Conservation (phyloP, 2,329 filamentous ascomycete species). For the Monosporascus sp. region DNA sequence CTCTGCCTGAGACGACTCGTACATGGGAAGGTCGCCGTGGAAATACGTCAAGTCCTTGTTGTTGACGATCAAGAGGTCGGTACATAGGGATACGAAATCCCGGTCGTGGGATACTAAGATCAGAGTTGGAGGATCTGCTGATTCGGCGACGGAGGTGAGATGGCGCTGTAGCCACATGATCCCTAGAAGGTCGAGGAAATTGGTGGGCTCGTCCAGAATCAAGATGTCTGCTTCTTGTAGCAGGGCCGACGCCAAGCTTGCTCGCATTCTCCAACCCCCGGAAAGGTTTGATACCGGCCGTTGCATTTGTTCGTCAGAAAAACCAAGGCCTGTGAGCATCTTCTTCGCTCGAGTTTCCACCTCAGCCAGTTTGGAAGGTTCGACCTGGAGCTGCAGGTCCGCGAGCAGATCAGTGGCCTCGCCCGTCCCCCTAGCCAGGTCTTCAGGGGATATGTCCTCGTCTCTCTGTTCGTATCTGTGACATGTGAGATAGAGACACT, state of each 20-base stretch:
- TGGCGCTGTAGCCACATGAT: constrained; percentile 82
- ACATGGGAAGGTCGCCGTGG: constrained; percentile 67
- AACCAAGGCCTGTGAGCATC: constrained; percentile 67
- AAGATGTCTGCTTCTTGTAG: constrained; percentile 72
- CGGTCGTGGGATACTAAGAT: constrained; percentile 81
- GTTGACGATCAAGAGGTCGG: constrained; percentile 70
- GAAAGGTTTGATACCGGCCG: constrained; percentile 63
- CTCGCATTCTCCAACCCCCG: constrained; percentile 72
- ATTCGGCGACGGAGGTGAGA: constrained; percentile 53
- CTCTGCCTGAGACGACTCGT: constrained; percentile 64
- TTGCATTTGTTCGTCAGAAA: constrained; percentile 56
- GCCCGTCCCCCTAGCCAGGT: constrained; percentile 60
- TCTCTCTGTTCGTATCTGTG: constrained; percentile 46
- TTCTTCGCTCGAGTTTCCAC: constrained; percentile 62
- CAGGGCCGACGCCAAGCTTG: constrained; percentile 59
- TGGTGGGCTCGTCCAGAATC: constrained; percentile 82
- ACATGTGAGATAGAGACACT: not conserved
- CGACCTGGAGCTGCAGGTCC: constrained; percentile 63
- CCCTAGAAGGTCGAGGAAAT: constrained; percentile 76
- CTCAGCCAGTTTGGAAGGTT: constrained; percentile 58
- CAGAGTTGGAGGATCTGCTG: constrained; percentile 56
- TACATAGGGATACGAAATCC: constrained; percentile 72
- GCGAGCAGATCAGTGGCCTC: constrained; percentile 65
- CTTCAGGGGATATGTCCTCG: constrained; percentile 51
- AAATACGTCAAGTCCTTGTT: constrained; percentile 70